Base-by-base conservation (phyloP, 2,329 filamentous ascomycete genomes). In the Nemania abortiva region DNA sequence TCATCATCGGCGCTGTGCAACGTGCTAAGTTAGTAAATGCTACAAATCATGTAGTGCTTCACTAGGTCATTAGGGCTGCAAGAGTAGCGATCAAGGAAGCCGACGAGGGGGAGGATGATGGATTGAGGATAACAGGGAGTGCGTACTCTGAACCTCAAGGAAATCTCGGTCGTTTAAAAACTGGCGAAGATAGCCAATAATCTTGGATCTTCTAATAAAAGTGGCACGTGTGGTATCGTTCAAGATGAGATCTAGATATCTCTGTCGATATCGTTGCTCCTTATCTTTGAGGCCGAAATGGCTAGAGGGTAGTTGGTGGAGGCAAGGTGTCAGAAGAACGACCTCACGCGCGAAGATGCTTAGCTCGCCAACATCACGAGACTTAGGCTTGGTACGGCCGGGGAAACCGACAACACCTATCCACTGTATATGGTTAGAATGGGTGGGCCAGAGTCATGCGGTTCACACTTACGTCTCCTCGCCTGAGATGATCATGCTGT, bases 201-300 rank as follows among this genome's bases (percentile, higher is more conserved):
- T 95, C 88, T 93, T 94, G 77, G 93, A 90, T 64, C 96, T 89
- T 47, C 92, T 94, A 77, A 94, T 87, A 81, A 98, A 92, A 66
- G 95, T 92, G 69, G 97, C 88, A 64, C 94, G 90, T 54, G 92
- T 93, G 71, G 87, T 87, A 78, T 97, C 92, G 83, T 99, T 98
- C 91, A 98, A 97, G 82, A 99, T 96, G 75, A 99, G 86, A 81
- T 99, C 96, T 61, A 99, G 89, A 81, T 97, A 97, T 69, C 95
- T 89, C 84, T 97, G 93, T 76, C 97, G 92, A 87, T 94, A 95
- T 70, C 96, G 90, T 82, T 95, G 92, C 83, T 99, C 96, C 79
- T 94, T 89, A 80, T 98, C 95, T 87, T 97, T 95, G 86, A 98
- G 94, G 71, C 95, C 95, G 80, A 94, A 98, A 83, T 95, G 91